Evolutionary conservation across 1,139 yeast genomes (phyloP), one percentile per base, ranked within the genome.

Genomic region (Pichia sp.): DNA sequence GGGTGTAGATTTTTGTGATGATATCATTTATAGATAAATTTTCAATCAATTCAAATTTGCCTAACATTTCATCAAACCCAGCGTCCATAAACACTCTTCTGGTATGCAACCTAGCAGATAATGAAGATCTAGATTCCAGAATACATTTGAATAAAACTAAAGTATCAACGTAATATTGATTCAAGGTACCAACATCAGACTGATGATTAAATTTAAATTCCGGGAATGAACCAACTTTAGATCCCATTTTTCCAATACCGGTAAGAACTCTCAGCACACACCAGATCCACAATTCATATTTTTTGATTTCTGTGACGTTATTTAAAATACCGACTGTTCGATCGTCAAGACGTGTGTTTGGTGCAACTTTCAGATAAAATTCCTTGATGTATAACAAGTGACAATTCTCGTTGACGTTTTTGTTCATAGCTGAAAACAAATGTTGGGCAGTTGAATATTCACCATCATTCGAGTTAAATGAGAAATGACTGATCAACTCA

Each of bases 201-300:
- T 9, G 26, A 16, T 6, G 7, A 23, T 34, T 72, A 11, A 77
- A 68, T 50, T 80, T 79, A 46, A 81, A 72, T 53, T 92, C 97
- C n/a, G 84, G 95, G 50, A 90, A 81, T 1, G 97, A 95, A 2
- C 97, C 97, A 7, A 92, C 97, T 55, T 83, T 66, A 0, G 96
- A 85, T 16, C 96, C 95, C 72, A 84, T 72, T 55, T 80, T 83
- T 10, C 97, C 97, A 54, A 92, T 73, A 1, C 97, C 97, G 51
- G 84, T 90, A 44, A 92, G 60, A 0, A 95, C 81, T 47, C 79
- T 75, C 47, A 78, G 85, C 4, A 87, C 83, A 9, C 83, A 69
- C 54, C 74, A 70, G 44, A 90, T 62, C 97, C 97, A 92, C n/a
- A 85, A 77, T 55, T 86, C 95, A 55, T 86, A 84, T 42, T 90